These are phyloP conservation scores for Mucuna pruriens DNA, from an alignment of 306 rosid genomes.

Conservation along the genomic window DNA sequence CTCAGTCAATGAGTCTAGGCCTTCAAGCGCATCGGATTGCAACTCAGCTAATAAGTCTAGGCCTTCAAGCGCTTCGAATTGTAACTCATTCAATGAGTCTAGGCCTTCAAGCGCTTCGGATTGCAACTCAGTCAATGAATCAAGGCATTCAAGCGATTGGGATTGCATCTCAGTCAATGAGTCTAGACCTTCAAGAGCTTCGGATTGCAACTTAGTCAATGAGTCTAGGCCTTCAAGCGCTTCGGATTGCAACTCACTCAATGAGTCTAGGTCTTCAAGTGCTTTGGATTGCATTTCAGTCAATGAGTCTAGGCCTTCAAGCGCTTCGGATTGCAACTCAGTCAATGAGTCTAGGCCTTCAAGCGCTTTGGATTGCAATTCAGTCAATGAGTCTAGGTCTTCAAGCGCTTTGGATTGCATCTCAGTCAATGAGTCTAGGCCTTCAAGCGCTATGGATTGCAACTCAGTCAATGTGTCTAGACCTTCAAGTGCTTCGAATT, in stretches of 20 bases:
- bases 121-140: constrained; percentile 68
- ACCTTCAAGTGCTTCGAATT: constrained; percentile 65
- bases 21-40: constrained; percentile 72
- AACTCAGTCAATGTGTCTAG: constrained; percentile 60
- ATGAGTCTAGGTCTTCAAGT: constrained; percentile 57
- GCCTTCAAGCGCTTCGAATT: constrained; percentile 65
- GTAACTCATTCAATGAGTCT: constrained; percentile 62
- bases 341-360: constrained; percentile 59
- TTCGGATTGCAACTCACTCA: constrained; percentile 66
- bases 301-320: constrained; percentile 59
- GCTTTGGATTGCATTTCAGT: constrained; percentile 74
- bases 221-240: constrained; percentile 65
- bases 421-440: constrained; percentile 59
- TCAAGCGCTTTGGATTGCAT: constrained; percentile 73
- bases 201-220: constrained; percentile 69
- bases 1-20: constrained; percentile 59
- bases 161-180: constrained; percentile 72
- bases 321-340: constrained; percentile 71
- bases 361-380: constrained; percentile 74
- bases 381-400: constrained; percentile 58
- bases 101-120: constrained; percentile 66
- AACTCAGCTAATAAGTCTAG: constrained; percentile 60
- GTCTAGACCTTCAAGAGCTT: constrained; percentile 62
- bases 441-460: constrained; percentile 72
- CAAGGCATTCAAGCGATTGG: constrained; percentile 60